These are phyloP conservation scores for Achaetomiella virescens DNA, from an alignment of 495 filamentous ascomycete species.

Conservation along the genomic window DNA sequence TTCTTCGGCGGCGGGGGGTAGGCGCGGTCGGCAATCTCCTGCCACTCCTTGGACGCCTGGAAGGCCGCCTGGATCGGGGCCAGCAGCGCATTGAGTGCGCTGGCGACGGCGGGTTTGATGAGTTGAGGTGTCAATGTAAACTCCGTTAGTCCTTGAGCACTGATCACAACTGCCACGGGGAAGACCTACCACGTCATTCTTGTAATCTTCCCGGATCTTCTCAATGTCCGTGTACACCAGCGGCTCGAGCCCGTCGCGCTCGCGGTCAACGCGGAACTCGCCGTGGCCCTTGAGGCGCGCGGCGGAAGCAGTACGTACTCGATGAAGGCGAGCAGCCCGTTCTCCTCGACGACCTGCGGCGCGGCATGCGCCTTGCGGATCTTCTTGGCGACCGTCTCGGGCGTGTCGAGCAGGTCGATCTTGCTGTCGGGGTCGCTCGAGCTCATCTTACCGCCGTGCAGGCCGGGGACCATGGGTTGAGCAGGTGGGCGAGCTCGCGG, in stretches of 20 bases:
- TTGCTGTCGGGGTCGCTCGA: conserved; percentile 62
- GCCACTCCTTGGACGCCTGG: conserved; percentile 67
- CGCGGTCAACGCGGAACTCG: conserved; percentile 52
- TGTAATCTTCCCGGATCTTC: conserved; percentile 72
- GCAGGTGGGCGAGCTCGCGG: conserved; percentile 72
- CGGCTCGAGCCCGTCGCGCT: conserved; percentile 60
- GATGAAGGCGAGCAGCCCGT: conserved; percentile 76
- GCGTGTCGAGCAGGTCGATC: conserved; percentile 80
- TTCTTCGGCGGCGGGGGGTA: conserved; percentile 21
- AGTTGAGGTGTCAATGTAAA: conserved; percentile 67
- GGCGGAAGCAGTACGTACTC: conserved; percentile 77
- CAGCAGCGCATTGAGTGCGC: conserved; percentile 63
- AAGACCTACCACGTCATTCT: conserved; percentile 64
- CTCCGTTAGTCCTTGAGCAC: conserved; percentile 12
- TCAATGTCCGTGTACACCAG: conserved; percentile 68
- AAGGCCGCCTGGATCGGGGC: conserved; percentile 69
- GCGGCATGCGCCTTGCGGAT: conserved; percentile 72
- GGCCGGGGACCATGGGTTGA: conserved; percentile 87
- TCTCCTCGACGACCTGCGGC: conserved; percentile 71
- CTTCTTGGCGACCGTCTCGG: conserved; percentile 69
- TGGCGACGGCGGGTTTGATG: conserved; percentile 70
- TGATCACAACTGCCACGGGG: not conserved
- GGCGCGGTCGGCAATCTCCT: conserved; percentile 70
- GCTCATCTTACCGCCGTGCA: conserved; percentile 77
- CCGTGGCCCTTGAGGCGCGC: conserved; percentile 47